Evolutionary conservation across 2,329 filamentous ascomycete genomes (phyloP).

Genomic region (Colletotrichum limetticola): DNA sequence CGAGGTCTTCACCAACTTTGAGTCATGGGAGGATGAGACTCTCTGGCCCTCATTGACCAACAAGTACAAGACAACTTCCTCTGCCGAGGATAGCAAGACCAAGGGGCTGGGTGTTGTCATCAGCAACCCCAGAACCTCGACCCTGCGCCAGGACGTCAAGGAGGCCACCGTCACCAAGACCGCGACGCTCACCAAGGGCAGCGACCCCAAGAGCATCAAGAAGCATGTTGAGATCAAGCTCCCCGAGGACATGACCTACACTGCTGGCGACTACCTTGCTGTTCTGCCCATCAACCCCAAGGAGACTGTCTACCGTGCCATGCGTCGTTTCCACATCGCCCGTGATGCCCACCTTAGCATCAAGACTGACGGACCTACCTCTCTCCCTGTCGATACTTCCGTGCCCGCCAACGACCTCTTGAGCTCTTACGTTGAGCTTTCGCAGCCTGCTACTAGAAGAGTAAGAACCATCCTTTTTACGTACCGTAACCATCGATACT

Average conservation of each 20-base stretch:
- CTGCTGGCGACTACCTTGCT: constrained; percentile 80
- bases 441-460: constrained; percentile 77
- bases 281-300: constrained; percentile 77
- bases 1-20: constrained; percentile 76
- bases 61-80: constrained; percentile 56
- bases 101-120: constrained; percentile 59
- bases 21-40: constrained; percentile 72
- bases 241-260: constrained; percentile 73
- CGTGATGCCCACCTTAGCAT: constrained; percentile 77
- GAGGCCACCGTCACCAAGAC: constrained; percentile 68
- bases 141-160: constrained; percentile 69
- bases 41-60: constrained; percentile 62
- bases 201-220: constrained; percentile 61
- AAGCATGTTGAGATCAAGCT: constrained; percentile 76
- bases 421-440: constrained; percentile 77
- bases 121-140: constrained; percentile 63
- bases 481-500: not conserved
- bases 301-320: constrained; percentile 69
- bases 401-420: constrained; percentile 73
- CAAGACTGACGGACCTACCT: constrained; percentile 58
- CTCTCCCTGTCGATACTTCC: constrained; percentile 64
- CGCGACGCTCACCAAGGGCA: constrained; percentile 57
- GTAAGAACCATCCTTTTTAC: constrained; percentile 46
- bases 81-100: constrained; percentile 31
- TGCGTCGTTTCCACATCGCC: constrained; percentile 74